phyloP scores from a whole-genome alignment of 2,329 filamentous ascomycete species.

The Colletotrichum navitas region DNA sequence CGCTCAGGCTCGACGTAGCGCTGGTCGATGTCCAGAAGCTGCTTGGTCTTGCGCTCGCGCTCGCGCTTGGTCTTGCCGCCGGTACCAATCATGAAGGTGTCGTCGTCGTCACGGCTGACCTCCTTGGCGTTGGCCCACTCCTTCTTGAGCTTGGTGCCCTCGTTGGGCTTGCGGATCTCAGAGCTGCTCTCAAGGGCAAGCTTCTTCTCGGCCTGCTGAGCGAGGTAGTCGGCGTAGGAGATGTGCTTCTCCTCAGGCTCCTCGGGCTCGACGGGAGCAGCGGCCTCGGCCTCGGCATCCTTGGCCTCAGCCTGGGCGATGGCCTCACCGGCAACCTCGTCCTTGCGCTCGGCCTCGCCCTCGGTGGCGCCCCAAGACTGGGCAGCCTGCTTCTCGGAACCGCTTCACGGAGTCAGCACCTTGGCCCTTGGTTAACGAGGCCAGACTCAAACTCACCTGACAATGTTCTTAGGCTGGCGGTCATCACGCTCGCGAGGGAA shows the following conservation, averaged over 20 bases:
- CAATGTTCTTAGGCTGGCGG: conserved; percentile 63
- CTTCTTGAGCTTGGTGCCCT: conserved; percentile 88
- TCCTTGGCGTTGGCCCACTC: conserved; percentile 91
- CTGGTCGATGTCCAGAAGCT: conserved; percentile 88
- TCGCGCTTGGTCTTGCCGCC: conserved; percentile 85
- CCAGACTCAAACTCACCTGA: conserved; percentile 56
- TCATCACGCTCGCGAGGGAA: conserved; percentile 67
- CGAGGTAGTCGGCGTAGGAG: conserved; percentile 90
- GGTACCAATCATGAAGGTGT: conserved; percentile 82
- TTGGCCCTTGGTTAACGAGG: conserved; percentile 7
- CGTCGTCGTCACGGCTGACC: conserved; percentile 73
- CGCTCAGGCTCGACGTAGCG: conserved; percentile 80
- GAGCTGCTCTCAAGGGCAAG: conserved; percentile 72
- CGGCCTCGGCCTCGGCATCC: conserved; percentile 67
- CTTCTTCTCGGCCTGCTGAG: conserved; percentile 80
- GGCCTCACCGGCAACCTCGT: conserved; percentile 90
- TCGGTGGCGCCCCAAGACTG: conserved; percentile 90
- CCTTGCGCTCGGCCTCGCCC: conserved; percentile 86
- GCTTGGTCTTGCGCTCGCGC: conserved; percentile 93
- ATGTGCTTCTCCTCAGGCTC: conserved; percentile 89
- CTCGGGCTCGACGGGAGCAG: conserved; percentile 73
- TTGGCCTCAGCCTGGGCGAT: conserved; percentile 90
- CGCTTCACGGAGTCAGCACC: conserved; percentile 60
- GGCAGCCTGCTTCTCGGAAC: conserved; percentile 87
- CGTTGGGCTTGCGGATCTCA: conserved; percentile 90